Evolutionary conservation across 306 rosid species (phyloP), one percentile per base, ranked within the genome.

Genomic region (Vigna radiata): DNA sequence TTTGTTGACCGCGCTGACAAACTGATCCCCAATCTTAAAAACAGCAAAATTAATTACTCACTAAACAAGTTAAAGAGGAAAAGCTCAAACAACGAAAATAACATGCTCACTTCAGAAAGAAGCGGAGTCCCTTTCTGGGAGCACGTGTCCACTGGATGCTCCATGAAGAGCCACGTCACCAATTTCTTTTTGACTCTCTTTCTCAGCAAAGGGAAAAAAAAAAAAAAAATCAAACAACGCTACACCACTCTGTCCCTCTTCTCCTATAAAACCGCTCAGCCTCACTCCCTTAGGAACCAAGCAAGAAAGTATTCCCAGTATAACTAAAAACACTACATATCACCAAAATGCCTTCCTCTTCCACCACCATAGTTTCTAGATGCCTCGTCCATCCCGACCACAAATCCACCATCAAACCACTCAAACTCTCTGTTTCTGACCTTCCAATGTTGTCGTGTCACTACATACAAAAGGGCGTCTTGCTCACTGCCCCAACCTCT

Each of bases 381-480:
- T 91, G 88, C 76, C 83, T 78, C 0, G 46, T 93, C 46, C 80
- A 62, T 33, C 98, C 97, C 1, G 78, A 80, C 53, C 87, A 82
- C 5, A 83, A 77, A 74, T 91, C 98, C 52, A n/a, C 82, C 7
- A 19, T 84, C 6, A 82, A 86, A 60, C 78, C 90, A 0, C 80
- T 93, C 1, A 89, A 83, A 69, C 97, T 91, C 71, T 91, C 95
- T 0, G 97, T 93, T 36, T 91, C 97, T 2, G 98, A 93, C 54
- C 88, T 93, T 3, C 98, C 98, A 2, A 91, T 93, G 98, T 91
- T 93, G 49, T 91, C 98, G 0, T 91, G 97, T 64, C 98, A 93
- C 43, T 93, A 93, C 81, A 93, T 93, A 58, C 98, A 93, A 39
- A 93, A 93, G 70, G 97, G 98, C 0, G 91, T 93, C 3, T 75